phyloP scores from a whole-genome alignment of 1,284 basidiomycete genomes.

The Ganoderma sp. region DNA sequence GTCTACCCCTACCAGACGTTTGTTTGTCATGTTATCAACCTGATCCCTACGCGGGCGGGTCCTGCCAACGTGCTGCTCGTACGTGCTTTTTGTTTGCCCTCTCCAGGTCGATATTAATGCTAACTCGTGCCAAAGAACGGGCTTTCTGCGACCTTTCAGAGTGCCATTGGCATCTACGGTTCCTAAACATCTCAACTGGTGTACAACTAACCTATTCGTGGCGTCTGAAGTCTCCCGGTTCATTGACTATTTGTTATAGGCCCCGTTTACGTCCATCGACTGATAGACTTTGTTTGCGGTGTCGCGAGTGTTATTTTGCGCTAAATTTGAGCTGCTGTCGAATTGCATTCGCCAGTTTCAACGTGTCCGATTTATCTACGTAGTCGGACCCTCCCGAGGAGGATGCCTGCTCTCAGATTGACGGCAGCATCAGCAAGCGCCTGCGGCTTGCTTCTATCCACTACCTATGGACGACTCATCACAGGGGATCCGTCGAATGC shows the following conservation, averaged over 20 bases:
- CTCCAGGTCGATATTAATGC: too few relatives aligned
- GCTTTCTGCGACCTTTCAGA: conserved; percentile 4
- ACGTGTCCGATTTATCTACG: too few relatives aligned
- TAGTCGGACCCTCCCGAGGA: too few relatives aligned
- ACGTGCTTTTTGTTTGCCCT: background rate
- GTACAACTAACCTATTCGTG: background rate
- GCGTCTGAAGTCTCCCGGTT: background rate
- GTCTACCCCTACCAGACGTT: background rate
- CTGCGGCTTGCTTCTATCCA: too few relatives aligned
- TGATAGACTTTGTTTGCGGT: too few relatives aligned
- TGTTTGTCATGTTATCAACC: background rate
- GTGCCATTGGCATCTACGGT: conserved; percentile 1
- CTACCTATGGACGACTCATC: too few relatives aligned
- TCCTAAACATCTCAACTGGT: background rate
- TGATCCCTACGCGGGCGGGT: background rate
- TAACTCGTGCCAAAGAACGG: background rate
- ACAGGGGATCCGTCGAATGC: background rate
- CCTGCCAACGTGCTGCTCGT: background rate
- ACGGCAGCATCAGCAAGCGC: too few relatives aligned
- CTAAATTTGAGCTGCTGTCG: too few relatives aligned
- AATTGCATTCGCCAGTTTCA: too few relatives aligned
- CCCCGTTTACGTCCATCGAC: background rate
- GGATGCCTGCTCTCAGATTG: too few relatives aligned
- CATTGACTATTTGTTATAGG: background rate
- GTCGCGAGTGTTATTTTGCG: too few relatives aligned